A percentile compares a stretch with the other conserved stretches of the same genome.
Conservation (phyloP, 2,329 filamentous ascomycete genomes). For the Coniochaeta hoffmannii region DNA sequence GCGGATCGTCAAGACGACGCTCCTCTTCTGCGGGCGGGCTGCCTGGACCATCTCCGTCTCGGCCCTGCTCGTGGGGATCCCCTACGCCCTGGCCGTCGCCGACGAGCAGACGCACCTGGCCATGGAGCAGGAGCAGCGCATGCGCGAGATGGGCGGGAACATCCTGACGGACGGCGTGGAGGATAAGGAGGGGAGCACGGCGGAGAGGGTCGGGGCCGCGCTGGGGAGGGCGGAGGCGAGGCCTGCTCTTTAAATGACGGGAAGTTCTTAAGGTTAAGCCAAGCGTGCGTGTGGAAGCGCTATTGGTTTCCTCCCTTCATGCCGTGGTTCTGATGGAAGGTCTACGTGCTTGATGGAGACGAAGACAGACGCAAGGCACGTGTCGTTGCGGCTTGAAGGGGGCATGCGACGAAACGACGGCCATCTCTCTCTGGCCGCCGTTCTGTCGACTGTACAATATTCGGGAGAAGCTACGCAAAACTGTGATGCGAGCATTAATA, state of each 20-base stretch:
- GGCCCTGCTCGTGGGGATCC: constrained; percentile 82
- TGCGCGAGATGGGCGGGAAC: constrained; percentile 87
- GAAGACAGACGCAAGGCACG: neutral
- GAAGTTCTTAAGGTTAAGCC: neutral
- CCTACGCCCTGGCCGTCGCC: constrained; percentile 84
- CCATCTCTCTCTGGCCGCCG: neutral
- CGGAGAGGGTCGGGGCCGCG: constrained; percentile 40
- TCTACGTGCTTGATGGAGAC: neutral
- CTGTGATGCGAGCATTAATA: neutral
- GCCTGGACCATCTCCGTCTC: constrained; percentile 89
- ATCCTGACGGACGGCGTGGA: constrained; percentile 42
- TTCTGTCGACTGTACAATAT: constrained; percentile 1
- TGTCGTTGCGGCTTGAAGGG: neutral
- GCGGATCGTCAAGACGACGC: constrained; percentile 49
- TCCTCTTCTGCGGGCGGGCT: constrained; percentile 73
- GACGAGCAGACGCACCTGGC: constrained; percentile 96
- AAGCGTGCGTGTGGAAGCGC: too few species aligned
- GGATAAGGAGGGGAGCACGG: constrained; percentile 29
- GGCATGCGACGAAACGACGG: neutral
- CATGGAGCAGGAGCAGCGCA: constrained; percentile 96
- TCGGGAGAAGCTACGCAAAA: neutral
- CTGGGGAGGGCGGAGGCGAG: constrained; percentile 34
- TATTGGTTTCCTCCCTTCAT: neutral
- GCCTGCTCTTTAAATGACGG: constrained; percentile 38
- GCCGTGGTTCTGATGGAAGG: neutral